These are phyloP conservation scores for Sporothrix euskadiensis DNA, from an alignment of 2,329 filamentous ascomycete species.

Conservation along the genomic window DNA sequence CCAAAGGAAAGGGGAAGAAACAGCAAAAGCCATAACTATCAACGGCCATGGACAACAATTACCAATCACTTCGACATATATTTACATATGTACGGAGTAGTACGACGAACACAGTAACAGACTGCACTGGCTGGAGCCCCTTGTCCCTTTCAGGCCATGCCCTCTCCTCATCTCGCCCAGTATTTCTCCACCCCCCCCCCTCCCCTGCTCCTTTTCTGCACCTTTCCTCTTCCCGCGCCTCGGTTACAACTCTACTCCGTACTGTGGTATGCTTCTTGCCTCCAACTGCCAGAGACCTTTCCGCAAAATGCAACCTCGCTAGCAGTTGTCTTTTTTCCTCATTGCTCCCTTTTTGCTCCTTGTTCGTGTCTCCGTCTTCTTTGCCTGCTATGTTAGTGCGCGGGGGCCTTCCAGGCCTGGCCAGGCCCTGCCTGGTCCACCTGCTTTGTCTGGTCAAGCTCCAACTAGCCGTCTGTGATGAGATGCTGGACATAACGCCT, in stretches of 20 bases:
- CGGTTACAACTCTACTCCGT: constrained; percentile 9
- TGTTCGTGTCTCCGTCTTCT: not conserved
- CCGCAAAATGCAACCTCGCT: constrained; percentile 9
- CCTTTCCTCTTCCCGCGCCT: constrained; percentile 15
- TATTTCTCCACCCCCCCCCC: not conserved
- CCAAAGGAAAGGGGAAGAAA: not conserved
- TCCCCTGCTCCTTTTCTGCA: not conserved
- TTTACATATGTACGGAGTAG: too few species aligned
- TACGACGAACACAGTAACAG: too few species aligned
- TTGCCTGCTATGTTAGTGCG: not conserved
- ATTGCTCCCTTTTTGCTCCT: not conserved
- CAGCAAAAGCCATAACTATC: not conserved
- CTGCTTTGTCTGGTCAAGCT: not conserved
- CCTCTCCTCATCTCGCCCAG: not conserved
- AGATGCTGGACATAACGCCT: not conserved
- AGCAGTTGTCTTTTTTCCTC: constrained; percentile 6
- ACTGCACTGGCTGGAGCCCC: not conserved
- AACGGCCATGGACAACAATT: not conserved
- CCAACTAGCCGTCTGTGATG: not conserved
- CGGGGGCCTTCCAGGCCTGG: not conserved
- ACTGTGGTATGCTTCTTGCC: not conserved
- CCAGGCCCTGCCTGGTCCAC: not conserved
- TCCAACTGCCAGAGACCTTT: not conserved
- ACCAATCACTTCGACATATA: not conserved
- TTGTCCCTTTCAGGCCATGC: not conserved